Evolutionary conservation across 2,329 filamentous ascomycete species (phyloP).

Genomic region (Hypoxylon sp.): DNA sequence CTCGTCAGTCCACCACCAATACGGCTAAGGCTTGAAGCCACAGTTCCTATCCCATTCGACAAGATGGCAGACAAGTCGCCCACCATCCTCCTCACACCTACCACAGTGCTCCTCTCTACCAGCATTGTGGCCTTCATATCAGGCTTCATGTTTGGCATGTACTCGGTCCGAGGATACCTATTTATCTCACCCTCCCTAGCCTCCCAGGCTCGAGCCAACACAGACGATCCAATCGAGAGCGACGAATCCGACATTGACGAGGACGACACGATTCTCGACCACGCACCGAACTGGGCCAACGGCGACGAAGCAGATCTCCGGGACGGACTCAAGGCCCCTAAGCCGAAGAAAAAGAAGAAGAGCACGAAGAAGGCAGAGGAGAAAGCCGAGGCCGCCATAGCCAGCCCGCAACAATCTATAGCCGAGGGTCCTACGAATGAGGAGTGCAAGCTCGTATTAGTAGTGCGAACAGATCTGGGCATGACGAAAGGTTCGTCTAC

Average conservation of each 20-base stretch:
- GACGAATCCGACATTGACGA: slow-evolving; percentile 78
- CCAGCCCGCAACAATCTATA: slow-evolving; percentile 25
- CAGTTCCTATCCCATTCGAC: slow-evolving; percentile 5
- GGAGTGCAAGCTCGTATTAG: slow-evolving; percentile 94
- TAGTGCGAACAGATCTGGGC: slow-evolving; percentile 92
- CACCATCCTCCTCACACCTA: slow-evolving; percentile 57
- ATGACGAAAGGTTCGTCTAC: slow-evolving; percentile 89
- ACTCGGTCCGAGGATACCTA: slow-evolving; percentile 74
- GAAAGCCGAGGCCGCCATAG: slow-evolving; percentile 49
- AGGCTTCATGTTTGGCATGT: slow-evolving; percentile 87
- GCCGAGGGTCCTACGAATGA: slow-evolving; percentile 66
- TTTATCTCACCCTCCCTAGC: slow-evolving; percentile 70
- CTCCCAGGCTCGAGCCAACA: slow-evolving; percentile 70
- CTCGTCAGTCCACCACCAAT: background rate
- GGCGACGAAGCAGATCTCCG: slow-evolving; percentile 70
- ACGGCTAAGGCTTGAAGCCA: background rate
- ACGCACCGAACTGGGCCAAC: slow-evolving; percentile 78
- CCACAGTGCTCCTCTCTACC: slow-evolving; percentile 78
- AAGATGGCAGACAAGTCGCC: slow-evolving; percentile 57
- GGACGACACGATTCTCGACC: slow-evolving; percentile 71
- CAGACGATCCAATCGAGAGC: slow-evolving; percentile 75
- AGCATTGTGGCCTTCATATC: slow-evolving; percentile 80
- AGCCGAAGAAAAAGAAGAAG: slow-evolving; percentile 39
- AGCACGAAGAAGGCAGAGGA: slow-evolving; percentile 50
- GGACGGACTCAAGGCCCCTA: slow-evolving; percentile 66